Evolutionary conservation across 495 filamentous ascomycete species (phyloP).

Genomic region (Lasiosphaeria miniovina): DNA sequence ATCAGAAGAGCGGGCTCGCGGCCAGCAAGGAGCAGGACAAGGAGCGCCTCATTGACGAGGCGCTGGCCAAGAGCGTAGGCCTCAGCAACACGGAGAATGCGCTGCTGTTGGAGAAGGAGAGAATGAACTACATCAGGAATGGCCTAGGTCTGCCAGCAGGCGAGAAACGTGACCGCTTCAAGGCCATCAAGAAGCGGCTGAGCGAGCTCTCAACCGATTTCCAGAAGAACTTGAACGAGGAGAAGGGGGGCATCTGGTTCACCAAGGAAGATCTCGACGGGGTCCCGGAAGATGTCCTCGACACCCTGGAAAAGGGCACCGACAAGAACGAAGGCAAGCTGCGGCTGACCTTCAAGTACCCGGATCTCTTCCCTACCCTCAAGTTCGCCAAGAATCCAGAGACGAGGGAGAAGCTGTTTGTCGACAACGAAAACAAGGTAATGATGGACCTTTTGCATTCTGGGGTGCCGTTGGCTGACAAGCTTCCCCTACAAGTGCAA

Average conservation of each 20-base stretch:
- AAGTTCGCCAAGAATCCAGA: slow-evolving; percentile 57
- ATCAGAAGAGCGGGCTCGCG: slow-evolving; percentile 41
- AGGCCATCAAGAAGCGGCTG: slow-evolving; percentile 63
- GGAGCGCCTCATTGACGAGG: slow-evolving; percentile 31
- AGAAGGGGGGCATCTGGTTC: slow-evolving; percentile 60
- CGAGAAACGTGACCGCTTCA: slow-evolving; percentile 57
- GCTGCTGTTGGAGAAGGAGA: slow-evolving; percentile 54
- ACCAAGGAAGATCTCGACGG: slow-evolving; percentile 56
- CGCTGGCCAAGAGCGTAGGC: slow-evolving; percentile 28
- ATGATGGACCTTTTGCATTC: not conserved
- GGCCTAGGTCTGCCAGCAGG: slow-evolving; percentile 54
- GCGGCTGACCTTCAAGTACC: slow-evolving; percentile 60
- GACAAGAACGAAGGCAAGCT: slow-evolving; percentile 63
- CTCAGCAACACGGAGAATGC: slow-evolving; percentile 47
- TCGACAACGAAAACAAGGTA: slow-evolving; percentile 59
- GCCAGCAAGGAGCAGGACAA: slow-evolving; percentile 36
- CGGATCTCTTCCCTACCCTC: slow-evolving; percentile 58
- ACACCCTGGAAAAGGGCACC: slow-evolving; percentile 65
- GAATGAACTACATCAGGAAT: slow-evolving; percentile 56
- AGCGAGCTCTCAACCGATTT: slow-evolving; percentile 55
- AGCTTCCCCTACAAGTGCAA: slow-evolving; percentile 54
- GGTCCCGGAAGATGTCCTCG: slow-evolving; percentile 54
- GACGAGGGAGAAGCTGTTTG: slow-evolving; percentile 52
- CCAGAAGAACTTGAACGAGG: slow-evolving; percentile 60
- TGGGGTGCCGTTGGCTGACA: slow-evolving; percentile 3